These are phyloP conservation scores for Astrocystis sublimbata DNA, from an alignment of 495 filamentous ascomycete species.

Conservation along the genomic window DNA sequence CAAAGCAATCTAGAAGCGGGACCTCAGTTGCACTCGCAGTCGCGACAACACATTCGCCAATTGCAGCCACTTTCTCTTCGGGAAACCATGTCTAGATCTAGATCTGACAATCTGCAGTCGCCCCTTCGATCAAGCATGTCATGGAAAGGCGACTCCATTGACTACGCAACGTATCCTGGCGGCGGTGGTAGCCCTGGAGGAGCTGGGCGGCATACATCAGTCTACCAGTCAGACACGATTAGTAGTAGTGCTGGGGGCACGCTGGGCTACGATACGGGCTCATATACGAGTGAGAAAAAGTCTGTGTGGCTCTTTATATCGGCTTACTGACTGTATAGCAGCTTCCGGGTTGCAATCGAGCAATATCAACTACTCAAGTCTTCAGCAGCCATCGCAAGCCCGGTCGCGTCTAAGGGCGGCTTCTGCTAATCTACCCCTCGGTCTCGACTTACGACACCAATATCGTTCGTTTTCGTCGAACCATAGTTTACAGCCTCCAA, in stretches of 20 bases:
- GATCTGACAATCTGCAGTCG: conserved; percentile 59
- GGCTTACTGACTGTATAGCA: conserved; percentile 26
- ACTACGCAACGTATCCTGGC: conserved; percentile 50
- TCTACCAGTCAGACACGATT: conserved; percentile 44
- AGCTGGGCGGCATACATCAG: conserved; percentile 42
- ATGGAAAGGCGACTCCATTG: conserved; percentile 61
- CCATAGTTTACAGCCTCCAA: conserved; percentile 39
- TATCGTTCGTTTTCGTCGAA: conserved; percentile 47
- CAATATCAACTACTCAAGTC: conserved; percentile 47
- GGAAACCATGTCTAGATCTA: conserved; percentile 59
- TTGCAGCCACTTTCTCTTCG: conserved; percentile 61
- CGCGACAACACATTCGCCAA: conserved; percentile 47
- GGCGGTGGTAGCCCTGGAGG: conserved; percentile 47
- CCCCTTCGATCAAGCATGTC: conserved; percentile 62
- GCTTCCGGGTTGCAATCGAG: conserved; percentile 49
- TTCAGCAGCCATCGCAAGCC: conserved; percentile 45
- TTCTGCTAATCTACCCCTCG: conserved; percentile 49
- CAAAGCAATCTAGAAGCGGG: conserved; percentile 50
- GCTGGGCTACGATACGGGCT: conserved; percentile 51
- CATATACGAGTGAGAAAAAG: conserved; percentile 51
- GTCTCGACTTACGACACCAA: conserved; percentile 50
- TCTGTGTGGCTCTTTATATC: not conserved
- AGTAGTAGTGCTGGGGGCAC: conserved; percentile 38
- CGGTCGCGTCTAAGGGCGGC: conserved; percentile 49
- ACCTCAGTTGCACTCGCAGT: conserved; percentile 49